A percentile compares a stretch with the other conserved stretches of the same genome.
Conservation (phyloP, 169 alveolate species). For the Pseudocohnilembus persalinus region DNA sequence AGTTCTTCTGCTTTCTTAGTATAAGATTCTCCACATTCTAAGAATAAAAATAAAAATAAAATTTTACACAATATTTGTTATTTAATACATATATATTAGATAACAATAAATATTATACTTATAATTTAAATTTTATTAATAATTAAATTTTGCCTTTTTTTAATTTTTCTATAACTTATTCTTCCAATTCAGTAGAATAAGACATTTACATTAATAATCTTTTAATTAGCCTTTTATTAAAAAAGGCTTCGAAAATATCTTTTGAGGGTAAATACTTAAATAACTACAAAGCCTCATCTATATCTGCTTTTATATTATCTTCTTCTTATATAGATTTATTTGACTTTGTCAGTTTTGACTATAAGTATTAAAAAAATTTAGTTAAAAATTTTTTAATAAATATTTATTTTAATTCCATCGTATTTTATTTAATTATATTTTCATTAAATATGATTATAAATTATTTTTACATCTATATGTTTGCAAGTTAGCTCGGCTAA, state of each 20-base stretch:
- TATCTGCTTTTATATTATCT: conserved; percentile 23
- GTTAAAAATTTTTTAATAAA: no score
- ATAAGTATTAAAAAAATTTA: no score
- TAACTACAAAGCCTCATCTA: conserved; percentile 48
- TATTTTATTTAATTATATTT: no score
- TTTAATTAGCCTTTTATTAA: conserved; percentile 51
- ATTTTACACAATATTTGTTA: no score
- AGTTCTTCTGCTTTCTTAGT: conserved; percentile 56
- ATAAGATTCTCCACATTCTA: conserved; percentile 64
- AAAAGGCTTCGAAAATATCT: conserved; percentile 72
- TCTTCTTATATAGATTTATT: conserved; percentile 39
- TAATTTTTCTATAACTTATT: conserved; percentile 42
- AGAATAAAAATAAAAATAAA: conserved; percentile 22
- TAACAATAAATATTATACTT: no score
- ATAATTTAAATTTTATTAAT: neutral
- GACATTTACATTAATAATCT: conserved; percentile 51
- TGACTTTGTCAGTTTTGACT: neutral
- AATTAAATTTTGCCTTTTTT: conserved; percentile 11
- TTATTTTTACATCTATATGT: neutral
- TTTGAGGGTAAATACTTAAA: conserved; percentile 60
- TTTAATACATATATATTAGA: no score
- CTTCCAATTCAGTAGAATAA: conserved; percentile 53
- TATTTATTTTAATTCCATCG: no score
- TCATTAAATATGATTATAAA: no score
- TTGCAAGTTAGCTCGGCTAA: neutral